Evolutionary conservation across 164 flowering plant genomes (phyloP).

Genomic region (Aristolochia californica): DNA sequence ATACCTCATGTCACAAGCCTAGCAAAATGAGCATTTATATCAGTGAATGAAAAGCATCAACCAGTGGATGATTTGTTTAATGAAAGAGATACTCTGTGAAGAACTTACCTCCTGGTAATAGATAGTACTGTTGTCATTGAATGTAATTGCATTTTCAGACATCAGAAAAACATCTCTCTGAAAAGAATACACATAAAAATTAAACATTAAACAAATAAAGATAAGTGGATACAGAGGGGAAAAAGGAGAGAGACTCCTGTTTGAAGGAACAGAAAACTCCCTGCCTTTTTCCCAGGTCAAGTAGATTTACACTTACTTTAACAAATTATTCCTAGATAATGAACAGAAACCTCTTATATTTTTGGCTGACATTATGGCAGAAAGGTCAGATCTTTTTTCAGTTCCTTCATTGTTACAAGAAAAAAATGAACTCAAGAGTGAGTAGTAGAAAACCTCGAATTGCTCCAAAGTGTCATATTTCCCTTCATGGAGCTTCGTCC

Average conservation of each 20-base stretch:
- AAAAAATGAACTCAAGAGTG: neutral
- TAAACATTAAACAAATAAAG: neutral
- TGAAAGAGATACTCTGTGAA: neutral
- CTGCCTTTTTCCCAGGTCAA: too few relatives aligned
- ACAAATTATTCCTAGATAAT: too few relatives aligned
- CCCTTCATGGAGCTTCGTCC: slow-evolving; percentile 72
- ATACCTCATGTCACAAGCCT: neutral
- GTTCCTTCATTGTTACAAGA: neutral
- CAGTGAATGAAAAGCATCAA: neutral
- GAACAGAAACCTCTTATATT: too few relatives aligned
- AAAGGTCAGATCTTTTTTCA: too few relatives aligned
- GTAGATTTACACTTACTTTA: too few relatives aligned
- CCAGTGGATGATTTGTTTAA: too few relatives aligned
- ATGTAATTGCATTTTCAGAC: neutral
- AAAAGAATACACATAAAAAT: neutral
- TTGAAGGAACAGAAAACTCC: neutral
- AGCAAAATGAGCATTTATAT: neutral
- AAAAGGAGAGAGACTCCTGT: neutral
- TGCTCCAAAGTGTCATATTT: slow-evolving; percentile 44
- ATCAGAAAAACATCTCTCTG: neutral
- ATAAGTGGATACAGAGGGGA: neutral
- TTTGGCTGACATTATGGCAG: too few relatives aligned
- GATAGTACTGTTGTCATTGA: neutral
- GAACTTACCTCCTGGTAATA: neutral
- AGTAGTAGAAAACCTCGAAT: slow-evolving; percentile 45